These are phyloP conservation scores for Diaporthe sp. DNA, from an alignment of 2,329 filamentous ascomycete species.

Conservation along the genomic window DNA sequence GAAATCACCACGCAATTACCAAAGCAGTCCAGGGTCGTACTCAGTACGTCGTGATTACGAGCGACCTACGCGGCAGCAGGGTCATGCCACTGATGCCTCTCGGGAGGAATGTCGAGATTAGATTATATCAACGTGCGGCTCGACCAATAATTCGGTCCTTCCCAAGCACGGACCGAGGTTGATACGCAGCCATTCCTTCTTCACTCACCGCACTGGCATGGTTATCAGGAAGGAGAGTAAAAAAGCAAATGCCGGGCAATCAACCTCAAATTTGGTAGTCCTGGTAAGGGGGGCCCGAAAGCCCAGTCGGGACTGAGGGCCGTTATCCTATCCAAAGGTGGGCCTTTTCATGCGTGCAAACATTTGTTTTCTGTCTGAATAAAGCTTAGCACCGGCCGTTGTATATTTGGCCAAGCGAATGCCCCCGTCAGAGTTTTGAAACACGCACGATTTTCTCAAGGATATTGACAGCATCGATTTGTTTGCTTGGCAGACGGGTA, in stretches of 20 bases:
- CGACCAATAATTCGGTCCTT: conserved; percentile 6
- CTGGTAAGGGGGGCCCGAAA: background rate
- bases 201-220: background rate
- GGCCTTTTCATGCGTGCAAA: conserved; percentile 4
- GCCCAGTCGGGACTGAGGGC: conserved; percentile 7
- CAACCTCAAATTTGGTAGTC: background rate
- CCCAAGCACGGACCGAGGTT: background rate
- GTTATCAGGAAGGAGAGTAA: background rate
- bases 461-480: conserved; percentile 7
- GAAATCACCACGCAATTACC: no score
- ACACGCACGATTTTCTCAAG: conserved; percentile 12
- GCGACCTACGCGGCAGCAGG: background rate
- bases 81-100: background rate
- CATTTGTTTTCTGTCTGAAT: conserved; percentile 3
- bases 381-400: conserved; percentile 13
- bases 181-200: background rate
- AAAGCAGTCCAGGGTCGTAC: background rate
- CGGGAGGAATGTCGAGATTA: background rate
- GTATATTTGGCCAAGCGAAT: background rate
- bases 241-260: background rate
- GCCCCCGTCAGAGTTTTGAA: background rate
- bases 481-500: background rate
- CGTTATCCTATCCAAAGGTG: background rate
- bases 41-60: background rate
- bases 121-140: background rate